Evolutionary conservation across 2,329 filamentous ascomycete genomes (phyloP).

Genomic region (Bipolaris sorokiniana): DNA sequence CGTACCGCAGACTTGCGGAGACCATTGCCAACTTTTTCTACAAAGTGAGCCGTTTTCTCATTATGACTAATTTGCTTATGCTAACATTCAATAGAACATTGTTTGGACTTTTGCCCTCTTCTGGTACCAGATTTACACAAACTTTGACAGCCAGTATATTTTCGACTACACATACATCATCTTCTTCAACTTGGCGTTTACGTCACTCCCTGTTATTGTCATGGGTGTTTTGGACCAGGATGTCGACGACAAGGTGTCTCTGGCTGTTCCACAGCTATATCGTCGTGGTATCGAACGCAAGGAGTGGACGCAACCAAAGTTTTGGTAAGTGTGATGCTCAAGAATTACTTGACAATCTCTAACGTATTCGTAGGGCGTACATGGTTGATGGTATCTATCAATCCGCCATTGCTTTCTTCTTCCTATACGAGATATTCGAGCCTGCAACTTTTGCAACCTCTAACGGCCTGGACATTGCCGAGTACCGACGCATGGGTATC

Average conservation of each 20-base stretch:
- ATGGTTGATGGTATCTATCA: slow-evolving; percentile 96
- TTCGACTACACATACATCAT: slow-evolving; percentile 99
- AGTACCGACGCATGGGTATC: slow-evolving; percentile 82
- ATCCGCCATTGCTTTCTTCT: slow-evolving; percentile 90
- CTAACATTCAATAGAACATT: slow-evolving; percentile 70
- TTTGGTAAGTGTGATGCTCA: slow-evolving; percentile 72
- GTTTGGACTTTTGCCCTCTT: slow-evolving; percentile 96
- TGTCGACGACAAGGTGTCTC: slow-evolving; percentile 89
- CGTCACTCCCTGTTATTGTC: slow-evolving; percentile 89
- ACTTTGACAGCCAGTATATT: slow-evolving; percentile 95
- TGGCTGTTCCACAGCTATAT: slow-evolving; percentile 94
- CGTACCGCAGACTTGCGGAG: slow-evolving; percentile 91
- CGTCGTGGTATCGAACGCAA: slow-evolving; percentile 92
- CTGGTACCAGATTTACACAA: slow-evolving; percentile 95
- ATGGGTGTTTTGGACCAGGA: slow-evolving; percentile 98
- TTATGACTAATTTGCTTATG: slow-evolving; percentile 1
- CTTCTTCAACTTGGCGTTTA: slow-evolving; percentile 95
- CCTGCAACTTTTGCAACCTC: slow-evolving; percentile 71
- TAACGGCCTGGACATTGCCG: slow-evolving; percentile 77
- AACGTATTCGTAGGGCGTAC: slow-evolving; percentile 63
- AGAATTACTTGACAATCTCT: slow-evolving; percentile 9
- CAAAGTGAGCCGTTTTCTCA: slow-evolving; percentile 64
- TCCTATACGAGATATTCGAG: slow-evolving; percentile 81
- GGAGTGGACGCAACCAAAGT: slow-evolving; percentile 96
- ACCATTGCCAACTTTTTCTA: slow-evolving; percentile 99